Evolutionary conservation across 768 basidiomycete genomes (phyloP).

Genomic region (Russula griseocarnosa): DNA sequence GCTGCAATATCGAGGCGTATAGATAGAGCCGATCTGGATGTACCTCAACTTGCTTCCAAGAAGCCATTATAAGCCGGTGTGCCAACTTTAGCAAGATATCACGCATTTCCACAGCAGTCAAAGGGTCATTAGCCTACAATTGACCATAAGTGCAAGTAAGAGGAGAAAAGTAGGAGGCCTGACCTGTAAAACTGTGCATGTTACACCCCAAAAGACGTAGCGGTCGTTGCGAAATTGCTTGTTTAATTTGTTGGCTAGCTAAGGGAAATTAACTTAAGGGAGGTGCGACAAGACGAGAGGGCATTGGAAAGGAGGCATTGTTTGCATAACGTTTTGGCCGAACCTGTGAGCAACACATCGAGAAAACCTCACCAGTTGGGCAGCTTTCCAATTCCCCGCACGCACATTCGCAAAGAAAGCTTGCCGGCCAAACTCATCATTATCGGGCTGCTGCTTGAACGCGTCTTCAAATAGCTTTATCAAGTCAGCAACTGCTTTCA

Average conservation of each 20-base stretch:
- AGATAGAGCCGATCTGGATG: conserved; percentile 75
- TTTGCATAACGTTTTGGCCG: neutral
- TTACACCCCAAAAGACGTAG: conserved; percentile 80
- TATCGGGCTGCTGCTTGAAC: conserved; percentile 71
- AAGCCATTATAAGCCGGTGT: conserved; percentile 63
- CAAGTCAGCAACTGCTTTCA: conserved; percentile 61
- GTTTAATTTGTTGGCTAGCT: conserved; percentile 79
- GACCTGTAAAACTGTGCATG: conserved; percentile 77
- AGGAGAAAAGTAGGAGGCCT: conserved; percentile 4
- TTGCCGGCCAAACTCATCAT: conserved; percentile 80
- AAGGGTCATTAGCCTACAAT: conserved; percentile 63
- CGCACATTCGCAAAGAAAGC: conserved; percentile 83
- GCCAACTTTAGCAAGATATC: conserved; percentile 72
- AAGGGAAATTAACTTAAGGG: conserved; percentile 10
- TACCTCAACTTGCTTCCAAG: conserved; percentile 57
- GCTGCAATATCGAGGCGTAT: conserved; percentile 65
- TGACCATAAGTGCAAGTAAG: neutral
- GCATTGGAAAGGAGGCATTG: neutral
- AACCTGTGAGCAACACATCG: neutral
- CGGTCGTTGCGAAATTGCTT: conserved; percentile 80
- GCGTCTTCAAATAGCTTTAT: conserved; percentile 84
- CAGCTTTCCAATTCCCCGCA: conserved; percentile 78
- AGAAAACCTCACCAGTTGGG: conserved; percentile 60
- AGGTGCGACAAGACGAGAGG: neutral
- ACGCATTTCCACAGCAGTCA: conserved; percentile 59